phyloP scores from a whole-genome alignment of 441 rosid genomes.

The California macrophylla region DNA sequence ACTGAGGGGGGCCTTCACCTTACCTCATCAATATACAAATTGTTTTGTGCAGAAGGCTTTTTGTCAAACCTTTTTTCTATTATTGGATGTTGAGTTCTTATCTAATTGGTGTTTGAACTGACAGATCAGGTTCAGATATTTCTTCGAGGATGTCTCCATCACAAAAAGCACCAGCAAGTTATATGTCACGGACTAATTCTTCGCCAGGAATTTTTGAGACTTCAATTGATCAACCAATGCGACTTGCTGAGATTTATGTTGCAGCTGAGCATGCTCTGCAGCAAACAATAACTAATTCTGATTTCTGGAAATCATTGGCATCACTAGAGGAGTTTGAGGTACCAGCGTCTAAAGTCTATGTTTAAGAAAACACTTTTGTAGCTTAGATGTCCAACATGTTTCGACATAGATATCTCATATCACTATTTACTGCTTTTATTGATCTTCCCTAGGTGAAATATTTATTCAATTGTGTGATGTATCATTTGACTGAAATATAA shows the following conservation, averaged over 20 bases:
- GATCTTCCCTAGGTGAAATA: not conserved
- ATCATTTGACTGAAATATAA: not conserved
- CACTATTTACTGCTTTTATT: not conserved
- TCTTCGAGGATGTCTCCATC: slow-evolving; percentile 39
- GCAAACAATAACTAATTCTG: slow-evolving; percentile 63
- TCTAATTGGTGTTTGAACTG: slow-evolving; percentile 29
- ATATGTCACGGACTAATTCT: slow-evolving; percentile 70
- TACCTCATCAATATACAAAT: not conserved
- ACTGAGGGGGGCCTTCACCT: not conserved
- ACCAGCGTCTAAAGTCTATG: slow-evolving; percentile 22
- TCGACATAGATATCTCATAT: slow-evolving; percentile 6
- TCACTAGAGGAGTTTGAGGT: slow-evolving; percentile 88
- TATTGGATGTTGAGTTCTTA: slow-evolving; percentile 14
- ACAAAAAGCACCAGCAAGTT: slow-evolving; percentile 35
- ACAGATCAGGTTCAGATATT: slow-evolving; percentile 77
- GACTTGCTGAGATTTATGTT: slow-evolving; percentile 91
- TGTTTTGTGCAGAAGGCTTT: not conserved
- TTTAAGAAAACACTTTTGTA: slow-evolving; percentile 3
- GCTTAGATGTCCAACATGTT: not conserved
- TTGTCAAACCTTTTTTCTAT: not conserved
- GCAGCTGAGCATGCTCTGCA: slow-evolving; percentile 83
- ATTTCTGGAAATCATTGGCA: slow-evolving; percentile 60
- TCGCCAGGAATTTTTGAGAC: slow-evolving; percentile 79
- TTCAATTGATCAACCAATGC: slow-evolving; percentile 86
- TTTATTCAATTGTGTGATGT: slow-evolving; percentile 5